A percentile compares a stretch with the other conserved stretches of the same genome.
phyloP scores from a whole-genome alignment of 2,329 filamentous ascomycete genomes.

The Ophiostoma triangulosporum region DNA sequence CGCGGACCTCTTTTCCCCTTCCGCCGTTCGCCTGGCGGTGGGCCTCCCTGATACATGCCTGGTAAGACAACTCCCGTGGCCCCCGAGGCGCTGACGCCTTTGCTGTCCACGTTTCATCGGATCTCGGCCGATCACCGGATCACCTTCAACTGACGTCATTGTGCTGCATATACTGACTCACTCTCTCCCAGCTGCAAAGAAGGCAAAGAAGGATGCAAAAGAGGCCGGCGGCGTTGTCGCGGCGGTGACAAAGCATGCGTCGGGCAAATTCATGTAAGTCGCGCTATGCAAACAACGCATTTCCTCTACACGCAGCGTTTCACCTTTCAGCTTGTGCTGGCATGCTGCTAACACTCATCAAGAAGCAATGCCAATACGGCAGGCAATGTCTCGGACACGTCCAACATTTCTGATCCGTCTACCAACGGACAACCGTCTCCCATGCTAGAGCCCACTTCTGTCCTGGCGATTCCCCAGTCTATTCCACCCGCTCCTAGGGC shows the following conservation, averaged over 20 bases:
- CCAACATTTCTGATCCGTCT: constrained; percentile 25
- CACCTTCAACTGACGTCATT: neutral
- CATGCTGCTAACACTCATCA: neutral
- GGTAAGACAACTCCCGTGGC: constrained; percentile 5
- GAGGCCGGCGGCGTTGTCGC: constrained; percentile 38
- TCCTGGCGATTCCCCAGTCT: constrained; percentile 23
- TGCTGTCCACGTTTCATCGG: neutral
- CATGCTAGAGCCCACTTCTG: constrained; percentile 33
- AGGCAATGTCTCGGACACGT: constrained; percentile 26
- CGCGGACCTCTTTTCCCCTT: constrained; percentile 1
- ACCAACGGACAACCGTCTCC: constrained; percentile 31
- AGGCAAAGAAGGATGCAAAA: constrained; percentile 42
- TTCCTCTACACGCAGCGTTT: neutral
- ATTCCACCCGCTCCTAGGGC: constrained; percentile 29
- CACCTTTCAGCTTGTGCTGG: neutral
- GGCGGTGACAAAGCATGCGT: constrained; percentile 38
- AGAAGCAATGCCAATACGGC: neutral
- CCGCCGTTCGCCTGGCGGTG: constrained; percentile 12
- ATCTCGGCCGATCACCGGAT: neutral
- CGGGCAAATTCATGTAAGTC: constrained; percentile 38
- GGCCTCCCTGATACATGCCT: constrained; percentile 14
- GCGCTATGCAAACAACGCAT: no score
- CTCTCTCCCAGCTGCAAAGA: constrained; percentile 24
- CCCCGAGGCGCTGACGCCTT: neutral
- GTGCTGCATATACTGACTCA: neutral